Evolutionary conservation across 2,329 filamentous ascomycete genomes (phyloP).

Genomic region (Decorospora gaudefroyi): DNA sequence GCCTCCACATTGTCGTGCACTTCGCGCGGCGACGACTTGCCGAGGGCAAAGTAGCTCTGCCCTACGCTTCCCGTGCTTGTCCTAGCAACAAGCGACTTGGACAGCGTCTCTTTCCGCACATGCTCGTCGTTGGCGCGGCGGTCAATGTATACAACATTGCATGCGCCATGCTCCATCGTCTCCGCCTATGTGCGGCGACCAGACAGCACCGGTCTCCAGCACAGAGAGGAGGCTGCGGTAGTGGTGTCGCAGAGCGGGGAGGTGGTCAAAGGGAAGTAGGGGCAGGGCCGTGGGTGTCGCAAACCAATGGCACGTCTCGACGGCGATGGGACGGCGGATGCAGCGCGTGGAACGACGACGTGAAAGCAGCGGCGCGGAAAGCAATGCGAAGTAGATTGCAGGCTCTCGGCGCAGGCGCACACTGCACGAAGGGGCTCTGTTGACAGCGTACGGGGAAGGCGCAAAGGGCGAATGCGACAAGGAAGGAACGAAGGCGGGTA

Average conservation of each 20-base stretch:
- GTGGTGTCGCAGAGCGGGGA: slow-evolving; percentile 28
- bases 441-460: slow-evolving; percentile 14
- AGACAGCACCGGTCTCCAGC: slow-evolving; percentile 41
- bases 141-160: slow-evolving; percentile 53
- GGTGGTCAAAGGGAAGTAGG: slow-evolving; percentile 9
- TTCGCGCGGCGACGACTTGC: slow-evolving; percentile 40
- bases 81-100: slow-evolving; percentile 40
- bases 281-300: slow-evolving; percentile 13
- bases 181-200: slow-evolving; percentile 40
- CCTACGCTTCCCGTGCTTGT: slow-evolving; percentile 41
- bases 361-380: slow-evolving; percentile 16
- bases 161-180: slow-evolving; percentile 52
- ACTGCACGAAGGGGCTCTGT: slow-evolving; percentile 6
- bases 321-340: slow-evolving; percentile 10
- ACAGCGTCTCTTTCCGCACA: slow-evolving; percentile 45
- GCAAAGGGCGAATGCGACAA: slow-evolving; percentile 13
- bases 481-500: slow-evolving; percentile 11
- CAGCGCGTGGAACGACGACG: slow-evolving; percentile 41
- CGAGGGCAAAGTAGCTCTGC: slow-evolving; percentile 45
- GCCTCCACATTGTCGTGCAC: slow-evolving; percentile 48
- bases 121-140: slow-evolving; percentile 50
- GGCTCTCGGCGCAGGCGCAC: slow-evolving; percentile 4
- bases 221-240: slow-evolving; percentile 31
- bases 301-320: slow-evolving; percentile 23
- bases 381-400: slow-evolving; percentile 12